Base-by-base conservation (phyloP, 176 grass and related monocot species). In the Carex parvula region DNA sequence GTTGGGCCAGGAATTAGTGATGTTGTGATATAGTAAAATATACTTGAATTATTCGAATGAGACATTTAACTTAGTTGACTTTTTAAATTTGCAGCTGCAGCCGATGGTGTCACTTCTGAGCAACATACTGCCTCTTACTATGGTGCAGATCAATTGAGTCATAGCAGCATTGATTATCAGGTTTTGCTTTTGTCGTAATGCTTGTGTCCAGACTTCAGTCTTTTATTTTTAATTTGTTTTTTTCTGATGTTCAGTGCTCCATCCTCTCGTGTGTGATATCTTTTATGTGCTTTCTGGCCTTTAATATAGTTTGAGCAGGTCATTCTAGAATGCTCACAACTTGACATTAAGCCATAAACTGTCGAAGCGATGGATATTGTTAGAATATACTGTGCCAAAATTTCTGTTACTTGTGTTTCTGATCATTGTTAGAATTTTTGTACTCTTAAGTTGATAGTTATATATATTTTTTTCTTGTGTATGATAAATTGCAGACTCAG, bases 141-240 rank as follows among this genome's bases (percentile, higher is more conserved):
- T 18, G 6, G 13, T 22, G 11, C 50, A 78, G 85, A 92, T 63
- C 88, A 89, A 74, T 30, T 0, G 4, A 86, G 63, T 66, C 87
- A 87, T 85, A 70, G 68, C 14, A 16, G 58, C 64, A 16, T 78
- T 44, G 77, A 94, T 86, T 94, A 89, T 88, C 87, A 95, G 96
- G 96, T 98, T 88, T 62, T 85, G 13, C 6, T 79, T 55, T 81
- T 81, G 39, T 74, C 58, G 24, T 26, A 35, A 85, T 88, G 44
- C 29, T 80, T 81, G 81, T 55, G 39, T 48, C 41, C 69, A 20
- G 3, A 12, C 46, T 30, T 12, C 24, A 33, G 24, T 22, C 6
- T 77, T 55, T 56, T 76, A 16, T 14, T 75, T 54, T 46, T 22
- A 70, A 18, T 39, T 22, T 46, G 2, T 13, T 53, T 76, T 17